Conservation (phyloP, 2,329 filamentous ascomycete species). For the Clonostachys chloroleuca region DNA sequence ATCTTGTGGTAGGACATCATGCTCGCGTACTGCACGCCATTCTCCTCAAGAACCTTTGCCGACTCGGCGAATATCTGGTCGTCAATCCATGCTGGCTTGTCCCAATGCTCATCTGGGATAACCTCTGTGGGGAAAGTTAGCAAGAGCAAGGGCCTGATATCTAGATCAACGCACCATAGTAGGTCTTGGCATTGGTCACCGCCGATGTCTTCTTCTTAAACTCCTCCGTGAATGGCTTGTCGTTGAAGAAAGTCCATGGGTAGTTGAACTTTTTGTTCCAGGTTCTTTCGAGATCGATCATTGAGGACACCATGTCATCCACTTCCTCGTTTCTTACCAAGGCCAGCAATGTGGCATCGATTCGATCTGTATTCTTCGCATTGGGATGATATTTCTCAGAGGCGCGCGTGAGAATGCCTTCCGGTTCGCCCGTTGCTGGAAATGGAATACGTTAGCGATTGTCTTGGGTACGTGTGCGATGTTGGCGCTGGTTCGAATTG, state of each 20-base stretch:
- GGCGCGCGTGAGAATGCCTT: conserved; percentile 68
- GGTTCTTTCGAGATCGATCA: conserved; percentile 86
- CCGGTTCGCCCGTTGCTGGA: conserved; percentile 77
- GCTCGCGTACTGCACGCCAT: conserved; percentile 85
- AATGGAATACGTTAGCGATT: neutral
- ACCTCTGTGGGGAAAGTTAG: conserved; percentile 50
- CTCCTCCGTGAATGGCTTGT: conserved; percentile 86
- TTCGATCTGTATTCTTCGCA: conserved; percentile 72
- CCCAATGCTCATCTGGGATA: conserved; percentile 95
- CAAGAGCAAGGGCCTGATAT: neutral
- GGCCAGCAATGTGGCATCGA: conserved; percentile 88
- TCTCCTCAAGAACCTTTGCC: conserved; percentile 73
- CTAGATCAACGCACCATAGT: conserved; percentile 60
- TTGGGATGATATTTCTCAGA: conserved; percentile 75
- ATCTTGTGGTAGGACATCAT: conserved; percentile 95
- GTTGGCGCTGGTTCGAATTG: conserved; percentile 6
- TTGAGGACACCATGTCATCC: conserved; percentile 77
- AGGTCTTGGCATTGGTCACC: conserved; percentile 82
- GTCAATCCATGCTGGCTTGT: conserved; percentile 88
- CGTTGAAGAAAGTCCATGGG: conserved; percentile 99
- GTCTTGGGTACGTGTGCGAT: neutral
- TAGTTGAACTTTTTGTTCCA: conserved; percentile 99
- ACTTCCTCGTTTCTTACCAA: conserved; percentile 92
- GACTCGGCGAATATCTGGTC: conserved; percentile 81
- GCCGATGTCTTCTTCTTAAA: conserved; percentile 82